Percentiles rank a stretch among this genome's conserved stretches.
phyloP scores from a whole-genome alignment of 2,329 filamentous ascomycete genomes.

The Capronia coronata region DNA sequence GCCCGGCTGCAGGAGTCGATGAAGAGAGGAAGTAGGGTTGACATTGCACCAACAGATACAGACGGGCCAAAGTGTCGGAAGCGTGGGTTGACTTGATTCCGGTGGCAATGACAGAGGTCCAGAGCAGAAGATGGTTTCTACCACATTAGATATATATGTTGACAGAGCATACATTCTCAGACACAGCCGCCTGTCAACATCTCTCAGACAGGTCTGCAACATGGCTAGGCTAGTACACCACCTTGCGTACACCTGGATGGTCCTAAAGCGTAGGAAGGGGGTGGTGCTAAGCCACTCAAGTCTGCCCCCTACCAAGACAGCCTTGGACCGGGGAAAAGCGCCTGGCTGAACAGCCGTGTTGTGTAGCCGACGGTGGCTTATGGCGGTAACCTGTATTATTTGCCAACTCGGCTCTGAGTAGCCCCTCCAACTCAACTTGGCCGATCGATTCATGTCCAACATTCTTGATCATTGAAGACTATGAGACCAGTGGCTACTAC shows the following conservation, averaged over 20 bases:
- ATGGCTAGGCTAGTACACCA: too few species aligned
- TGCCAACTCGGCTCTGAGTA: too few species aligned
- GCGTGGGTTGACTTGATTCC: too few species aligned
- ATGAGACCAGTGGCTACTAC: too few species aligned
- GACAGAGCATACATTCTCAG: too few species aligned
- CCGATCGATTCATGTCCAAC: too few species aligned
- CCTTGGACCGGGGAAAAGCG: background rate
- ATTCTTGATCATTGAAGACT: too few species aligned
- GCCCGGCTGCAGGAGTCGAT: constrained; percentile 7
- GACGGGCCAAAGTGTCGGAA: background rate
- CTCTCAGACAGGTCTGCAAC: background rate
- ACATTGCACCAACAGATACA: background rate
- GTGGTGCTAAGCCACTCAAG: background rate
- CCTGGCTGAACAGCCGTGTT: too few species aligned
- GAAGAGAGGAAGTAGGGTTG: constrained; percentile 4
- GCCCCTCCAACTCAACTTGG: too few species aligned
- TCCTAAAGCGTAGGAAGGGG: background rate
- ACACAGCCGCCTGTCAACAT: background rate
- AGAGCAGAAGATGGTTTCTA: background rate
- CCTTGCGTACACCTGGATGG: too few species aligned
- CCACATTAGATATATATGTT: too few species aligned
- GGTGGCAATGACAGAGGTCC: background rate
- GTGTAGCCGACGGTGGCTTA: background rate
- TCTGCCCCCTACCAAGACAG: background rate
- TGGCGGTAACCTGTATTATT: background rate